Conservation (phyloP, 169 alveolate species). For the Babesia bovis region DNA sequence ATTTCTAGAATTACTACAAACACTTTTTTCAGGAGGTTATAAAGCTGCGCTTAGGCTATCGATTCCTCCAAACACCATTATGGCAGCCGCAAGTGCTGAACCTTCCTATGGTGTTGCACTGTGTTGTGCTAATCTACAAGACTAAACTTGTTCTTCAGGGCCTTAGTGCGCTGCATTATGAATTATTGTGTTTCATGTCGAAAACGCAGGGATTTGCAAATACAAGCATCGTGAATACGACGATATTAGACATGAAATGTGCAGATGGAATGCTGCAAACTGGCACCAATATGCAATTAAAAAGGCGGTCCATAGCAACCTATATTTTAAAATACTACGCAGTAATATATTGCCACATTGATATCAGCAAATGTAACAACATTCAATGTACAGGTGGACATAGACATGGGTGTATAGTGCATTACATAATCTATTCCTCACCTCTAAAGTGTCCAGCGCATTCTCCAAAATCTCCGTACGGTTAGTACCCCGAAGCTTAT, state of each 20-base stretch:
- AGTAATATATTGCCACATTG: too few relatives aligned
- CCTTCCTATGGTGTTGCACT: conserved; percentile 64
- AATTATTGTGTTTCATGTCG: neutral
- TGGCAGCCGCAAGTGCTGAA: conserved; percentile 70
- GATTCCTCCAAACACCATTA: conserved; percentile 31
- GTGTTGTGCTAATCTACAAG: conserved; percentile 63
- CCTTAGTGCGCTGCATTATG: conserved; percentile 5
- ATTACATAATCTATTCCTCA: too few relatives aligned
- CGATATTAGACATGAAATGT: too few relatives aligned
- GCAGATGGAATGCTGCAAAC: too few relatives aligned
- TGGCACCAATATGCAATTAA: too few relatives aligned
- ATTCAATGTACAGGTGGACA: too few relatives aligned
- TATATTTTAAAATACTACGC: too few relatives aligned
- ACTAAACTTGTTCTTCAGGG: conserved; percentile 33
- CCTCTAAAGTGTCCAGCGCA: conserved; percentile 46
- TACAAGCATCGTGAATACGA: too few relatives aligned
- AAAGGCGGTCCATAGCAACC: too few relatives aligned
- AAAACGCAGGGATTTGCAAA: too few relatives aligned
- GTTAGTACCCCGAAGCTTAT: neutral
- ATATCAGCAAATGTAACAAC: too few relatives aligned
- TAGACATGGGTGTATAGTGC: neutral
- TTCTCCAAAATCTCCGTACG: conserved; percentile 10
- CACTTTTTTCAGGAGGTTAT: conserved; percentile 53
- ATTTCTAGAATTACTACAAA: conserved; percentile 4
- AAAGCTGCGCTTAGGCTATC: conserved; percentile 56